Percentiles rank a stretch among this genome's conserved stretches.
Evolutionary conservation across 116 monocot species (phyloP).

Genomic region (Iris pallida): DNA sequence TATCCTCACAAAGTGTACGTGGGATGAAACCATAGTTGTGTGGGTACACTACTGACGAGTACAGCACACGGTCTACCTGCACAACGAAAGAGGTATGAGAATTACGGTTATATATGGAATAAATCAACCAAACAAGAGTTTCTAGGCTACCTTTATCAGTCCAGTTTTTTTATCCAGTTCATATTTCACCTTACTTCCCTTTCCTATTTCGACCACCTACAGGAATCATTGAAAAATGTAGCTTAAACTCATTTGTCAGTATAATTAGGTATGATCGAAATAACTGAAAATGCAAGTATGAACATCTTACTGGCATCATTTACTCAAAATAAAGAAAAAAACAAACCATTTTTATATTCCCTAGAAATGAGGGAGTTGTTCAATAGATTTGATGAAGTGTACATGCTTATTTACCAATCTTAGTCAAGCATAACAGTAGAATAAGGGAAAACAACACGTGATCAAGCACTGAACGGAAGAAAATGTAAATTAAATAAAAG

Average conservation of each 20-base stretch:
- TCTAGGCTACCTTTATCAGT: conserved; percentile 15
- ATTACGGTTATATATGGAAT: not conserved
- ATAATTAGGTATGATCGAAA: not conserved
- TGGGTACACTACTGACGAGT: conserved; percentile 16
- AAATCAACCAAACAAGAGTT: not conserved
- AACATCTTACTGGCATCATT: no score
- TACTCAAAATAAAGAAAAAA: no score
- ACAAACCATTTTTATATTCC: no score
- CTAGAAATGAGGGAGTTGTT: no score
- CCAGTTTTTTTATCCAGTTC: conserved; percentile 28
- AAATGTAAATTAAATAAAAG: no score
- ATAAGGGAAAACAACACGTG: no score
- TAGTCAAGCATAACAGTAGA: no score
- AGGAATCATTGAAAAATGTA: not conserved
- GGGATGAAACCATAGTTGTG: conserved; percentile 19
- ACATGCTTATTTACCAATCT: no score
- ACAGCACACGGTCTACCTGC: conserved; percentile 9
- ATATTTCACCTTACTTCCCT: conserved; percentile 26
- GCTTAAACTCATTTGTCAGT: not conserved
- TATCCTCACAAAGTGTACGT: conserved; percentile 10
- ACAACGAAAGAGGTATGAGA: not conserved
- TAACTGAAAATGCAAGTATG: no score
- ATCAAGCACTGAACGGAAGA: no score
- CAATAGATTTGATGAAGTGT: no score
- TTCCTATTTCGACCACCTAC: conserved; percentile 22